Percentiles rank a stretch among this genome's conserved stretches.
phyloP scores from a whole-genome alignment of 2,329 filamentous ascomycete species.

The Boeremia exigua region DNA sequence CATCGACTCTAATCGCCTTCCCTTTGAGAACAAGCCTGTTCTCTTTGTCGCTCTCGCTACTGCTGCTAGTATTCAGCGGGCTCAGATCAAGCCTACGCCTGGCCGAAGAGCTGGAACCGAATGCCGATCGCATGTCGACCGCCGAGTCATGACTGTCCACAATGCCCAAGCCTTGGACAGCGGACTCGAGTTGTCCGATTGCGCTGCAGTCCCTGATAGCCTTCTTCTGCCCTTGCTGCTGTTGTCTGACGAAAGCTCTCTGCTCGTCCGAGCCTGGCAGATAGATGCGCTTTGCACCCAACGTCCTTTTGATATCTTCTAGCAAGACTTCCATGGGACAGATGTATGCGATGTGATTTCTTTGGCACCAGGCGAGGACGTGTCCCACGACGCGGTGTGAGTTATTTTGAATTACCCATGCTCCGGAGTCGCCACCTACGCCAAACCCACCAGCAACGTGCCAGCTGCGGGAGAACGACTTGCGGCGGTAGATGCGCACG shows the following conservation, averaged over 20 bases:
- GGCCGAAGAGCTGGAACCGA: constrained; percentile 3
- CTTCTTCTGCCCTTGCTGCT: constrained; percentile 12
- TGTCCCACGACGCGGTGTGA: constrained; percentile 86
- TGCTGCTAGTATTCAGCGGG: constrained; percentile 16
- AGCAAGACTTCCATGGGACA: constrained; percentile 93
- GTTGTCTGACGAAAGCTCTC: constrained; percentile 16
- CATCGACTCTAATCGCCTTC: constrained; percentile 31
- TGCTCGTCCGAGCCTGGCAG: constrained; percentile 65
- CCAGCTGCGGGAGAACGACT: constrained; percentile 77
- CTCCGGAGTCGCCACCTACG: constrained; percentile 88
- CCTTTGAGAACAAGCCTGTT: constrained; percentile 33
- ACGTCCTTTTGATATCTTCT: constrained; percentile 79
- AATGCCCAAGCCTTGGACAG: constrained; percentile 41
- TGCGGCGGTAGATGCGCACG: constrained; percentile 85
- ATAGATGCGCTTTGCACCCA: constrained; percentile 72
- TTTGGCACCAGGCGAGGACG: constrained; percentile 84
- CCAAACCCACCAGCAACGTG: constrained; percentile 66
- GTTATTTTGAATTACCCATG: constrained; percentile 85
- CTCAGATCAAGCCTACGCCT: constrained; percentile 6
- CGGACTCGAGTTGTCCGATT: constrained; percentile 33
- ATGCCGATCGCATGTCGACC: constrained; percentile 26
- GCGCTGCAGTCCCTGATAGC: constrained; percentile 1
- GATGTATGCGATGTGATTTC: constrained; percentile 85
- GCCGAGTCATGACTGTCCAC: constrained; percentile 32
- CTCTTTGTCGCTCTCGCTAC: constrained; percentile 36